Evolutionary conservation across 345 rosid species (phyloP), one percentile per base, ranked within the genome.

Genomic region (Ricinus communis): DNA sequence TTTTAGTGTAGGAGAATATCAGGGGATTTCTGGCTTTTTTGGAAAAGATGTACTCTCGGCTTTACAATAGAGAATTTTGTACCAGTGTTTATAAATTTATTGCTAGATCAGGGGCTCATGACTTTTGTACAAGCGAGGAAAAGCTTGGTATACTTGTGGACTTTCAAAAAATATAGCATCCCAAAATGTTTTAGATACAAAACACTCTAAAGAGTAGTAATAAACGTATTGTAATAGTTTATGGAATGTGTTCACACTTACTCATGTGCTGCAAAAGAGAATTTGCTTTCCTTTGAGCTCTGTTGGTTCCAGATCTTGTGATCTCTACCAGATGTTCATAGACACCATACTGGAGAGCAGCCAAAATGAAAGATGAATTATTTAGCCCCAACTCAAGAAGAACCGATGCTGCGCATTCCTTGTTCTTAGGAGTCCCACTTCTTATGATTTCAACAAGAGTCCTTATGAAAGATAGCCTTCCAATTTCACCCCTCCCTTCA

Each of bases 271-370:
- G 88, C 81, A 86, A 60, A 24, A 88, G 79, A 40, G 86, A 77
- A 72, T 79, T 85, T 36, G 93, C 93, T 78, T 88, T 88, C 61
- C 93, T 85, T 62, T 82, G 85, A 9, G 84, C 90, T 74, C 90
- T 71, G 69, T 61, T 85, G 12, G 90, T 88, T 40, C 93, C 93
- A 27, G 76, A 45, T 52, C 82, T 77, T 21, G 82, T 31, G 18
- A 83, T 79, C 72, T 86, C 88, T 21, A 68, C 64, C 68, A 86
- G 55, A 57, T 69, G 80, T 21, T 84, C 88, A 71, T 88, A 84
- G 18, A 86, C 88, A n/a, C 88, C 87, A 49, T 56, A 83, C 81
- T 84, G 90, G 28, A 86, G 83, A 1, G 90, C 87, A 55, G 82
- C 86, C 57, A 81, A 41, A 25, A 80, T 69, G 43, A 79, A 58